Conservation (phyloP, 1,284 basidiomycete species). For the Porodaedalea pini region DNA sequence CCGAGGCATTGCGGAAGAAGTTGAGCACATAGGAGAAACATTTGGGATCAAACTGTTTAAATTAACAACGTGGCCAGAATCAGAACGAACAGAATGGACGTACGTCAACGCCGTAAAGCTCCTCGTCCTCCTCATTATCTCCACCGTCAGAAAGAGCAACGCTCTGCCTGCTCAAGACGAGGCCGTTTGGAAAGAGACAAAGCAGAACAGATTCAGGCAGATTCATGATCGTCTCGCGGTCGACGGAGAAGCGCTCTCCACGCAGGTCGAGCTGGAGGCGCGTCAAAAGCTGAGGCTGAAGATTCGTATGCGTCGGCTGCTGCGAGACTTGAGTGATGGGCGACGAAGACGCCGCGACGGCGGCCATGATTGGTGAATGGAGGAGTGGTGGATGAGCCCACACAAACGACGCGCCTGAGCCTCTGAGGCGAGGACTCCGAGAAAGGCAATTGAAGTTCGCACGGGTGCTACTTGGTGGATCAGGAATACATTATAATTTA, state of each 20-base stretch:
- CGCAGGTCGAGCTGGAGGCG: constrained; percentile 90
- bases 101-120: constrained; percentile 94
- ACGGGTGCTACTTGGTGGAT: too few relatives aligned
- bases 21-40: constrained; percentile 92
- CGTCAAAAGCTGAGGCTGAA: constrained; percentile 81
- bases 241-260: constrained; percentile 89
- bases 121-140: constrained; percentile 85
- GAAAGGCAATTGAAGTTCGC: neutral
- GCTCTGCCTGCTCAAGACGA: constrained; percentile 87
- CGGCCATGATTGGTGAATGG: constrained; percentile 38
- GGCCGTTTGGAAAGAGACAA: constrained; percentile 96
- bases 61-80: constrained; percentile 6
- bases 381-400: neutral
- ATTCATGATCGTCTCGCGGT: constrained; percentile 98
- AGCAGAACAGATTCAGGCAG: constrained; percentile 95
- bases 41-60: constrained; percentile 86
- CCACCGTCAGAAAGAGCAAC: constrained; percentile 69
- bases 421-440: neutral
- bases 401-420: neutral
- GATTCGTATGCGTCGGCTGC: constrained; percentile 61
- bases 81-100: constrained; percentile 36
- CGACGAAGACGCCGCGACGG: constrained; percentile 55
- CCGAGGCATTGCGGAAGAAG: constrained; percentile 87
- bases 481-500: too few relatives aligned
- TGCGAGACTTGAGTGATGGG: constrained; percentile 87